Conservation (phyloP, 1,139 yeast genomes). For the Blastobotrys apis region DNA sequence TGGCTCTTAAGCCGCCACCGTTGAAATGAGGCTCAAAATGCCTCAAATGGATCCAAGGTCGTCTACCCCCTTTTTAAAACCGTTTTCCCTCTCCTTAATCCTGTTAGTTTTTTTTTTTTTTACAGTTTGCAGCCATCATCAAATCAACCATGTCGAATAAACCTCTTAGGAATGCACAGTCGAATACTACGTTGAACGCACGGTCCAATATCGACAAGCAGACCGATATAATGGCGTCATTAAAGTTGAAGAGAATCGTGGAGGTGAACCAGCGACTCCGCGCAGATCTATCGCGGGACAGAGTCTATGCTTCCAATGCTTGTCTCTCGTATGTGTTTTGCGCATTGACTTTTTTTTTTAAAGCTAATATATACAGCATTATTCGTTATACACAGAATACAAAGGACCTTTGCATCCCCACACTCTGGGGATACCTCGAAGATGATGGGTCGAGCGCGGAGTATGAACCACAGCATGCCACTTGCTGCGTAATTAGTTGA, state of each 20-base stretch:
- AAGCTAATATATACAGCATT: slow-evolving; percentile 11
- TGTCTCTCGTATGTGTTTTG: slow-evolving; percentile 40
- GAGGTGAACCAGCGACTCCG: slow-evolving; percentile 56
- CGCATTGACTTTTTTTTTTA: neutral
- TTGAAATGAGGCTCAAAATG: no score
- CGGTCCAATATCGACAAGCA: slow-evolving; percentile 20
- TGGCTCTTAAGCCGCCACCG: no score
- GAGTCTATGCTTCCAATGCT: slow-evolving; percentile 68
- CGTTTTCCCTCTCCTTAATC: no score
- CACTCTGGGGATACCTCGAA: slow-evolving; percentile 21
- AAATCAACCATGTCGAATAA: no score
- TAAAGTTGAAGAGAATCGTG: slow-evolving; percentile 60
- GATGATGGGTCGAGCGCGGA: slow-evolving; percentile 11
- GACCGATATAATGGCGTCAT: slow-evolving; percentile 24
- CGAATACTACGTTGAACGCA: slow-evolving; percentile 1
- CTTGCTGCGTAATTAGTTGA: no score
- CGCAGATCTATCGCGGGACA: slow-evolving; percentile 50
- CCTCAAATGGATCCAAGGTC: neutral
- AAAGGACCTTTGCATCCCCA: slow-evolving; percentile 21
- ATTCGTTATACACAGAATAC: slow-evolving; percentile 21
- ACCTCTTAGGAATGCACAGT: no score
- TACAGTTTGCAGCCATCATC: no score
- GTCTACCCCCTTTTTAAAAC: no score
- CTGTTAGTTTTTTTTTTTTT: no score
- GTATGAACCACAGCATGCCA: no score